These are phyloP conservation scores for Ogataea thermomethanolica DNA, from an alignment of 805 yeast species.

Conservation along the genomic window DNA sequence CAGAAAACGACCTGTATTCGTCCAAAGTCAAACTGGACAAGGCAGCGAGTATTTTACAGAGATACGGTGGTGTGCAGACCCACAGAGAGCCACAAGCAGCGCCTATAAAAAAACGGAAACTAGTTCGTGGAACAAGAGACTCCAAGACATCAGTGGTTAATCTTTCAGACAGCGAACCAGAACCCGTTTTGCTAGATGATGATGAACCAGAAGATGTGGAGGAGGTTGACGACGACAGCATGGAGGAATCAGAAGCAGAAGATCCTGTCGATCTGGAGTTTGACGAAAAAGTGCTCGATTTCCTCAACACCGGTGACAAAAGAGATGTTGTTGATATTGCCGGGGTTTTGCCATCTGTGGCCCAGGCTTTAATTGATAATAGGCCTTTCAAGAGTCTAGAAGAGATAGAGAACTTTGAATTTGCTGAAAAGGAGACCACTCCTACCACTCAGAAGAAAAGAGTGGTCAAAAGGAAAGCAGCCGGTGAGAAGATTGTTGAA, in stretches of 20 bases:
- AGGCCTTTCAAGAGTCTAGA: constrained; percentile 69
- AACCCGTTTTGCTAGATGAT: constrained; percentile 14
- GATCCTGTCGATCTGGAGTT: constrained; percentile 37
- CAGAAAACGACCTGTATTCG: constrained; percentile 24
- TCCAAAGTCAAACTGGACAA: constrained; percentile 27
- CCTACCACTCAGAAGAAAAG: constrained; percentile 25
- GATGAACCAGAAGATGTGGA: constrained; percentile 22
- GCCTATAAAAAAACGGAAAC: constrained; percentile 30
- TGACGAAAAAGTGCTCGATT: constrained; percentile 66
- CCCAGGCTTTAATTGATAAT: constrained; percentile 55
- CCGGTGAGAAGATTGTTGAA: constrained; percentile 73
- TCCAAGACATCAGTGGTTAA: constrained; percentile 19
- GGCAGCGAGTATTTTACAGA: constrained; percentile 21
- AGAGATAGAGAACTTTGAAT: constrained; percentile 55
- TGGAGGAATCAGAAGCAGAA: constrained; percentile 31
- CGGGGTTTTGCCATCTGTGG: constrained; percentile 62
- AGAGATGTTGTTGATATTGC: constrained; percentile 81
- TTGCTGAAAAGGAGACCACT: constrained; percentile 31
- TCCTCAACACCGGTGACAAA: constrained; percentile 72
- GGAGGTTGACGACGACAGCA: constrained; percentile 31
- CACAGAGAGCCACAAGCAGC: constrained; percentile 5
- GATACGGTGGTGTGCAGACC: constrained; percentile 18
- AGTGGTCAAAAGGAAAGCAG: constrained; percentile 45
- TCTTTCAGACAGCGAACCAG: constrained; percentile 19
- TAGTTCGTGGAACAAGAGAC: constrained; percentile 24